Base-by-base conservation (phyloP, 805 yeast species). In the Candida germanica region DNA sequence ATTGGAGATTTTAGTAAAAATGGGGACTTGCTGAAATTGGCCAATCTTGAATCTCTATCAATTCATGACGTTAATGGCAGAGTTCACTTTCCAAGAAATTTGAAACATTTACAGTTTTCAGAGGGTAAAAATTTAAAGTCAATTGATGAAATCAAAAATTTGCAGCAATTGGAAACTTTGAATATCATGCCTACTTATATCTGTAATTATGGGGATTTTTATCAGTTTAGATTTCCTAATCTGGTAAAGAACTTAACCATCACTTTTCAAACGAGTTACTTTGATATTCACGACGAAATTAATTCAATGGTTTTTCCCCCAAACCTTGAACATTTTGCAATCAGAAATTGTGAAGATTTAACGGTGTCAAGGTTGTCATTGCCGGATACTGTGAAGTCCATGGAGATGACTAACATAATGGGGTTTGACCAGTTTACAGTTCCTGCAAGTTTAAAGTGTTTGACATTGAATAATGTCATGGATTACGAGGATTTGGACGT, bases 241-340 rank as follows among this genome's bases (percentile, higher is more conserved):
- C 13, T 21, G 20, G 15, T 39, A 9, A 15, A 26, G 10, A 10
- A 10, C 14, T 18, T 39, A 2, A 24, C 29, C 28, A 27, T 39
- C 5, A 22, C 5, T 2, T 35, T 31, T 14, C 31, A 35, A 28
- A 33, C 24, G 6, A 19, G 20, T 4, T 35, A 28, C 12, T 39
- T 31, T 20, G 39, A 35, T 14, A 39, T 39, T 8, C 26, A 31
- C 27, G 28, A 39, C 26, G 37, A 39, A 9, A 29, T 39, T 2
- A 35, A 39, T 25, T 15, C n/a, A 3, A 9, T 39, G 4, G 25
- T 28, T 14, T 23, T 39, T 11, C 42, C 42, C 7, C 12, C 8
- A 4, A n/a, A 18, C 5, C 22, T 39, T n/a, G 23, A 35, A 20
- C 27, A 26, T 10, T 35, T 39, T 9, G 21, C 29, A 5, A n/a